phyloP scores from a whole-genome alignment of 169 alveolate genomes.

The Cryptosporidium viatorum region DNA sequence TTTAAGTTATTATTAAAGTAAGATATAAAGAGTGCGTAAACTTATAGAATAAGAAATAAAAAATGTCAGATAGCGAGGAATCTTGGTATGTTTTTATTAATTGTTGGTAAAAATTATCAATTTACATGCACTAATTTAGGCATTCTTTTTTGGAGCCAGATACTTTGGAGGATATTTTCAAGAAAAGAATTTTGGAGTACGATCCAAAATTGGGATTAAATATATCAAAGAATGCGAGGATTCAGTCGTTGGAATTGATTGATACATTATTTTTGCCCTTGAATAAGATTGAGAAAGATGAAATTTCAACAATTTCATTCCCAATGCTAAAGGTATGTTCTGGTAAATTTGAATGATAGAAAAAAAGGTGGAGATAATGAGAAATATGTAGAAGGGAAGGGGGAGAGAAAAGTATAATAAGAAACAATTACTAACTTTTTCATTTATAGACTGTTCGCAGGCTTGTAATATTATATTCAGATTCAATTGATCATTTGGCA shows the following conservation, averaged over 20 bases:
- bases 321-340: conserved; percentile 22
- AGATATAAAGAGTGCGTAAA: background rate
- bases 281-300: background rate
- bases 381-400: no score
- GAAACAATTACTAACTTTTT: background rate
- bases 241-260: conserved; percentile 36
- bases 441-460: conserved; percentile 16
- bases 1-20: background rate
- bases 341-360: background rate
- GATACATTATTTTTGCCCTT: conserved; percentile 47
- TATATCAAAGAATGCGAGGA: conserved; percentile 21
- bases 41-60: background rate
- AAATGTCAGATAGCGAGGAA: conserved; percentile 53
- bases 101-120: no score
- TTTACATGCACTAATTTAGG: conserved; percentile 9
- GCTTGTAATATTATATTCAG: conserved; percentile 8
- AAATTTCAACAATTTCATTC: conserved; percentile 14
- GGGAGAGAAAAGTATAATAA: no score
- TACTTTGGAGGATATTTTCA: conserved; percentile 16
- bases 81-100: conserved; percentile 51
- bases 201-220: conserved; percentile 27
- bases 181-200: conserved; percentile 9
- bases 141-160: conserved; percentile 42
- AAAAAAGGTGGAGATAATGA: background rate
- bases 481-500: background rate